Percentiles rank a stretch among this genome's conserved stretches.
Evolutionary conservation across 805 yeast species (phyloP).

Genomic region (Ogataea trehaloabstinens): DNA sequence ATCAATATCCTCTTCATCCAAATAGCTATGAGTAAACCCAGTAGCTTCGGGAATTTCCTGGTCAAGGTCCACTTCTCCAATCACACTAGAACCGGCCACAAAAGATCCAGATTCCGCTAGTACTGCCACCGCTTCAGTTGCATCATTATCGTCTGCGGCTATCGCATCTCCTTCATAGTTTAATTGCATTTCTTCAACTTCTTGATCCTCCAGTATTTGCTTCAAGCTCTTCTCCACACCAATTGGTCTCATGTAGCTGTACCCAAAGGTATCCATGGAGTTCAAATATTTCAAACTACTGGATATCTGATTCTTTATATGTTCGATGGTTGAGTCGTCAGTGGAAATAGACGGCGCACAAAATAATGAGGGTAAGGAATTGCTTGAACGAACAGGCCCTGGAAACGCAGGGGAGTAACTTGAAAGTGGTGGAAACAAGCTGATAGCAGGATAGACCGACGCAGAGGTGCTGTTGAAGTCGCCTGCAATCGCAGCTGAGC

Average conservation of each 20-base stretch:
- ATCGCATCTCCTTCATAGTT: constrained; percentile 21
- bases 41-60: constrained; percentile 45
- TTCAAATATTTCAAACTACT: constrained; percentile 25
- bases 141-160: constrained; percentile 10
- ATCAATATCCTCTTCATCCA: constrained; percentile 26
- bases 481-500: background rate
- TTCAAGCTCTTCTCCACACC: constrained; percentile 58
- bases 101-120: constrained; percentile 17
- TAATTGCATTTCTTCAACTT: constrained; percentile 17
- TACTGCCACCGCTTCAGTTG: constrained; percentile 23
- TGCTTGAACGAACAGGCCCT: constrained; percentile 27
- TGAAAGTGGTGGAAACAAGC: constrained; percentile 50
- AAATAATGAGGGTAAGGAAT: constrained; percentile 25
- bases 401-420: constrained; percentile 51
- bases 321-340: constrained; percentile 18
- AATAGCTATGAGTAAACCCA: constrained; percentile 34
- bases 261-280: constrained; percentile 44
- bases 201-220: constrained; percentile 27
- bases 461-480: background rate
- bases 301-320: constrained; percentile 21
- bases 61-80: constrained; percentile 39
- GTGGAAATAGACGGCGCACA: constrained; percentile 19
- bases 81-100: background rate
- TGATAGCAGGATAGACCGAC: constrained; percentile 11
- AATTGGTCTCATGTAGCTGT: constrained; percentile 50